These are phyloP conservation scores for Angophora floribunda DNA, from an alignment of 345 rosid species.

Conservation along the genomic window DNA sequence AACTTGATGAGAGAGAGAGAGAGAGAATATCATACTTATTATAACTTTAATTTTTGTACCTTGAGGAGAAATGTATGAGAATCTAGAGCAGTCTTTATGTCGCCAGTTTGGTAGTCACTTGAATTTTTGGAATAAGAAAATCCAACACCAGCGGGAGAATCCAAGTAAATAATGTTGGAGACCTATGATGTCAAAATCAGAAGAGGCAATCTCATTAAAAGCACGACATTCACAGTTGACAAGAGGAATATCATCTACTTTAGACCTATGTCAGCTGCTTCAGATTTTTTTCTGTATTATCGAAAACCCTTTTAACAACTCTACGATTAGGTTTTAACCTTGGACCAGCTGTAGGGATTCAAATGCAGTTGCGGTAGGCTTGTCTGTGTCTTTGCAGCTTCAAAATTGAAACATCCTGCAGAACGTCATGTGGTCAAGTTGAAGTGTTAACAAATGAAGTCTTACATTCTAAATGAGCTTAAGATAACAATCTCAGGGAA, in stretches of 20 bases:
- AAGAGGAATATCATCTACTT: neutral
- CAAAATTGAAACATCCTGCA: slow-evolving; percentile 89
- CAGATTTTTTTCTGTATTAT: neutral
- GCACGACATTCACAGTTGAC: neutral
- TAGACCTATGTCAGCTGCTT: neutral
- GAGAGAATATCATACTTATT: neutral
- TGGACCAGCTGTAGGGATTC: slow-evolving; percentile 87
- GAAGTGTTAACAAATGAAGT: neutral
- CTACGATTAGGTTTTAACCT: slow-evolving; percentile 28
- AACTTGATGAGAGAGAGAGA: neutral
- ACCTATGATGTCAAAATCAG: slow-evolving; percentile 31
- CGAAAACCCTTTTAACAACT: neutral
- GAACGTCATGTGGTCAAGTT: neutral
- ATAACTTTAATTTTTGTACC: slow-evolving; percentile 20
- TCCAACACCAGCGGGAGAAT: slow-evolving; percentile 92
- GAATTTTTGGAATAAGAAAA: slow-evolving; percentile 51
- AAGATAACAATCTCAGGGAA: neutral
- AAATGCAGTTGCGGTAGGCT: slow-evolving; percentile 46
- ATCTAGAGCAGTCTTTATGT: slow-evolving; percentile 58
- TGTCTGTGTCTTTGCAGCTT: slow-evolving; percentile 15
- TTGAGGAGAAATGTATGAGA: slow-evolving; percentile 58
- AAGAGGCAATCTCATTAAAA: neutral
- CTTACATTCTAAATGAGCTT: neutral
- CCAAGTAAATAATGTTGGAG: slow-evolving; percentile 70
- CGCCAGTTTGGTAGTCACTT: slow-evolving; percentile 55